These are phyloP conservation scores for Musa troglodytarum DNA, from an alignment of 176 grass and related monocot species.

Conservation along the genomic window DNA sequence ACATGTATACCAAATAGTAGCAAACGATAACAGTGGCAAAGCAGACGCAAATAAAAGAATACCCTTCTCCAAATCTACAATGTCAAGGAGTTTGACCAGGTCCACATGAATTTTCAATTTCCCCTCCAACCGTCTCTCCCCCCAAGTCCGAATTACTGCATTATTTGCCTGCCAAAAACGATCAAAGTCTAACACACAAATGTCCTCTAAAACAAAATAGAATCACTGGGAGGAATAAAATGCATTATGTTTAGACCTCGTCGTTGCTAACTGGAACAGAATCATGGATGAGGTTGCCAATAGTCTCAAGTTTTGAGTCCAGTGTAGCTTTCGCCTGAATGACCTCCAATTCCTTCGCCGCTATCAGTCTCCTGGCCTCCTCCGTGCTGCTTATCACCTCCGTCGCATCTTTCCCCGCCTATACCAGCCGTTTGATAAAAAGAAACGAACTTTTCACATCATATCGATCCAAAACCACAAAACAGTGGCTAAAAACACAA, in stretches of 20 bases:
- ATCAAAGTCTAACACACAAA: neutral
- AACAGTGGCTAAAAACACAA: neutral
- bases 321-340: constrained; percentile 59
- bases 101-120: constrained; percentile 87
- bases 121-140: constrained; percentile 53
- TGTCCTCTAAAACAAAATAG: neutral
- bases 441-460: too few relatives aligned
- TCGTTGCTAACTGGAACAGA: constrained; percentile 59
- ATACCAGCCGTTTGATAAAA: neutral
- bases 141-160: constrained; percentile 53
- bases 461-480: neutral
- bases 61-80: constrained; percentile 77
- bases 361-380: constrained; percentile 48
- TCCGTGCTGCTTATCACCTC: constrained; percentile 71
- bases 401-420: neutral
- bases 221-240: neutral
- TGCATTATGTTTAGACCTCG: constrained; percentile 16
- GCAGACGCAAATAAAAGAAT: neutral
- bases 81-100: constrained; percentile 68
- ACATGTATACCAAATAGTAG: neutral
- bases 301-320: constrained; percentile 45
- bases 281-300: constrained; percentile 74
- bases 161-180: constrained; percentile 50
- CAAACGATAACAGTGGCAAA: neutral
- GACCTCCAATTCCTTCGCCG: constrained; percentile 61